Evolutionary conservation across 371 early-diverging fungal genomes (phyloP), one percentile per base, ranked within the genome.

Genomic region (Funneliformis caledonium): DNA sequence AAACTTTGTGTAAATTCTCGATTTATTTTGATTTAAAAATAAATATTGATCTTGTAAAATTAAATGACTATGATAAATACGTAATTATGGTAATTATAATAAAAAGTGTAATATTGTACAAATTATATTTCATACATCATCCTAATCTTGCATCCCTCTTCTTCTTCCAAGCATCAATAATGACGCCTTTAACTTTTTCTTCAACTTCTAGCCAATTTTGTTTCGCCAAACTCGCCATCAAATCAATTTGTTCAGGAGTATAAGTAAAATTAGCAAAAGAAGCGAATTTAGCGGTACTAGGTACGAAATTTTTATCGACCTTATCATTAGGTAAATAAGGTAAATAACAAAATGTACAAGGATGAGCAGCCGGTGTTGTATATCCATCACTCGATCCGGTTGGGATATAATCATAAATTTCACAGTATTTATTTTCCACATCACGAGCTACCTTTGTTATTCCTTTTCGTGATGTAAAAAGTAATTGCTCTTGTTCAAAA

Each of bases 401-500:
- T 64, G 77, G 77, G 7, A 31, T 16, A 68, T 67, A 78, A 78
- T 78, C 78, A 37, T 78, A 67, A 50, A 78, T 16, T 68, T 78
- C 78, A 50, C 52, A 47, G 50, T 67, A 78, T 45, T 78, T 50
- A 33, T 68, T 78, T 48, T 14, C 48, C 5, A 48, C n/a, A 22
- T 64, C 67, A 37, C 65, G 68, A 37, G 48, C 11, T 26, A 43
- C 48, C 19, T 50, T 65, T 10, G 43, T 67, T 5, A 78, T 16
- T 31, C 78, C 78, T 59, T 68, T 52, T 11, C 67, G 42, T 19
- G 12, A 8, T 52, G 43, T 43, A 31, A 78, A 67, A 26, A 67
- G 6, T 92, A 91, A 4, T 52, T 64, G 65, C 56, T 75, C 69
- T 33, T 65, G 42, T 9, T 75, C 56, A 56, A 81, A 81, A 47